Base-by-base conservation (phyloP, 2,329 filamentous ascomycete species). In the Cryphonectria japonica region DNA sequence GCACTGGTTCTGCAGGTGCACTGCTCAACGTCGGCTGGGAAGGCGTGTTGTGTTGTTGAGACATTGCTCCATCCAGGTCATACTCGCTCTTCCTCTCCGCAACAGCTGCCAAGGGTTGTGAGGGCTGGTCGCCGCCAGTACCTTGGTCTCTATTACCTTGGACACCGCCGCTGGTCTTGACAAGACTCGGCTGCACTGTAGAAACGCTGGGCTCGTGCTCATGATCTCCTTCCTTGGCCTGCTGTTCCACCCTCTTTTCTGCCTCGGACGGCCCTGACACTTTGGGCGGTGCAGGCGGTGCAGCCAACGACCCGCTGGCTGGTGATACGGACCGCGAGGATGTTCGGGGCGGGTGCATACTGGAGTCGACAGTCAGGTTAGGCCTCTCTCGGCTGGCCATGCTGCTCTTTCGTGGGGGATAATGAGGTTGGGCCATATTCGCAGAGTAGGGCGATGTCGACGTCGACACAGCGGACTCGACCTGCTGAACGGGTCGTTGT, bases 231-330 rank as follows among this genome's bases (percentile, higher is more conserved):
- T 93, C 91, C 74, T 93, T 22, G 43, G 37, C 37, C 22, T 9
- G 22, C 46, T 50, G 91, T 67, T 88, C 88, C 78, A 91, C 85
- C 7, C 91, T 88, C 76, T 88, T 91, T 78, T 95, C 95, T 59
- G 95, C 91, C 75, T 97, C 93, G 16, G 91, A 88, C 1, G 93
- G 92, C 52, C 92, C 86, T 69, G 94, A 85, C 74, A 95, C 90
- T 0, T 90, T 86, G 29, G 88, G 80, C 0, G 88, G 78, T 66
- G 82, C 78, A 41, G 80, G 75, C 26, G 81, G 77, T 41, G 74
- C 76, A 29, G 78, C 72, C 11, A 26, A 4, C 63, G 63, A 52
- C 68, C 75, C 78, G 61, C 39, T 66, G 7, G 78, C 77, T 9
- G 85, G 83, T 9, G 85, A 85, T 22, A 77, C 77, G 14, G 82